These are phyloP conservation scores for Babjeviella inositovora DNA, from an alignment of 805 yeast genomes.

Conservation along the genomic window DNA sequence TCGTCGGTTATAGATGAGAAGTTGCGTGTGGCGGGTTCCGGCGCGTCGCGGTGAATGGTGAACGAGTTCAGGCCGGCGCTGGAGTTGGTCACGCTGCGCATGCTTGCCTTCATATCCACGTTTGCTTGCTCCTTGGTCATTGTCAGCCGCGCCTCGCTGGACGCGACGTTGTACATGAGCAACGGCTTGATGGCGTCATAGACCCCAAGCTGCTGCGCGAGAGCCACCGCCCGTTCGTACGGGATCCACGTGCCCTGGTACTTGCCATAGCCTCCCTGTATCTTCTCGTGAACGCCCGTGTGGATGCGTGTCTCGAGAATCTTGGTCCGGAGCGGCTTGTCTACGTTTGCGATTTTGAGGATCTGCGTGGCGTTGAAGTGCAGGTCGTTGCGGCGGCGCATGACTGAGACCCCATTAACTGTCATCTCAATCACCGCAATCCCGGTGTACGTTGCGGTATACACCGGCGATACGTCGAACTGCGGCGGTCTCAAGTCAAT, in stretches of 20 bases:
- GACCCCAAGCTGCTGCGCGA: constrained; percentile 47
- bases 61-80: constrained; percentile 4
- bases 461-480: constrained; percentile 18
- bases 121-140: constrained; percentile 32
- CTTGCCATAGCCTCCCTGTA: constrained; percentile 63
- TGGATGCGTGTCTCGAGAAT: constrained; percentile 48
- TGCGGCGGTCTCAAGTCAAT: neutral
- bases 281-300: constrained; percentile 51
- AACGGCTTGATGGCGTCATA: constrained; percentile 34
- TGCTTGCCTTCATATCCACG: constrained; percentile 11
- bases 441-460: constrained; percentile 47
- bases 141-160: constrained; percentile 15
- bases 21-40: too few relatives aligned
- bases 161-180: constrained; percentile 21
- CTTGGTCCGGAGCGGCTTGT: constrained; percentile 46
- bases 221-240: constrained; percentile 34
- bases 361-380: constrained; percentile 64
- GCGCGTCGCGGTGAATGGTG: constrained; percentile 15
- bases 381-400: constrained; percentile 48
- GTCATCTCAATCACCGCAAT: constrained; percentile 45
- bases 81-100: constrained; percentile 1
- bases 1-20: neutral
- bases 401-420: constrained; percentile 44
- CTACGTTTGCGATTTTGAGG: constrained; percentile 51
- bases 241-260: constrained; percentile 71